Conservation (phyloP, 2,329 filamentous ascomycete genomes). For the Alternaria sp. region DNA sequence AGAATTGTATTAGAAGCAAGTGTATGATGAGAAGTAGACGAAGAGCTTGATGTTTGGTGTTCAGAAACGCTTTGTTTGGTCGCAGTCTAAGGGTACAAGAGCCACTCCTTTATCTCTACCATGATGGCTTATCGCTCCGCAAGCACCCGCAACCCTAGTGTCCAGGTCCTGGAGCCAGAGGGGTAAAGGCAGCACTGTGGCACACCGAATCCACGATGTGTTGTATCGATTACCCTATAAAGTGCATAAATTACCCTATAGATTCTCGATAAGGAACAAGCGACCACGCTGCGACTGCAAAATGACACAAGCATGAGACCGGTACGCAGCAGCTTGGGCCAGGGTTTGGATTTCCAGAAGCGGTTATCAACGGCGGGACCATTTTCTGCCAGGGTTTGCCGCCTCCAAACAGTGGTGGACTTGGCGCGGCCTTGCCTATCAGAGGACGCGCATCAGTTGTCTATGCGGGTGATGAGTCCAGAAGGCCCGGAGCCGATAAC, state of each 20-base stretch:
- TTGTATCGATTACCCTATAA: conserved; percentile 47
- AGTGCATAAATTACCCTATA: conserved; percentile 42
- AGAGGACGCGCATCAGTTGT: conserved; percentile 9
- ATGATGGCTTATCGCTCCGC: conserved; percentile 32
- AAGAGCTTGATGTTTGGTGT: background rate
- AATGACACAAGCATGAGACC: conserved; percentile 35
- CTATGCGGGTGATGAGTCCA: conserved; percentile 26
- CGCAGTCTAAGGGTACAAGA: conserved; percentile 4
- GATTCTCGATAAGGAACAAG: conserved; percentile 36
- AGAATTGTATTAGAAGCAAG: conserved; percentile 7
- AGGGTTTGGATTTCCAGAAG: conserved; percentile 37
- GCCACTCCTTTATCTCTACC: conserved; percentile 18
- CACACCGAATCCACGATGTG: conserved; percentile 17
- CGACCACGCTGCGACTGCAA: conserved; percentile 23
- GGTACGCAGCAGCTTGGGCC: conserved; percentile 19
- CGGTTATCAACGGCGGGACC: conserved; percentile 39
- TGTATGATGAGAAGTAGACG: background rate
- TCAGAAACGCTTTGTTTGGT: conserved; percentile 1
- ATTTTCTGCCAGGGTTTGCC: conserved; percentile 32
- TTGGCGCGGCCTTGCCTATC: conserved; percentile 25
- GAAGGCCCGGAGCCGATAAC: conserved; percentile 20
- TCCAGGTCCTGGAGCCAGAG: conserved; percentile 14
- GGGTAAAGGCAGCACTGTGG: conserved; percentile 12
- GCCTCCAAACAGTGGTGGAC: conserved; percentile 12
- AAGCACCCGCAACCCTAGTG: conserved; percentile 26